Percentiles rank a stretch among this genome's conserved stretches.
These are phyloP conservation scores for Dothistroma pini DNA, from an alignment of 2,329 filamentous ascomycete species.

Conservation along the genomic window DNA sequence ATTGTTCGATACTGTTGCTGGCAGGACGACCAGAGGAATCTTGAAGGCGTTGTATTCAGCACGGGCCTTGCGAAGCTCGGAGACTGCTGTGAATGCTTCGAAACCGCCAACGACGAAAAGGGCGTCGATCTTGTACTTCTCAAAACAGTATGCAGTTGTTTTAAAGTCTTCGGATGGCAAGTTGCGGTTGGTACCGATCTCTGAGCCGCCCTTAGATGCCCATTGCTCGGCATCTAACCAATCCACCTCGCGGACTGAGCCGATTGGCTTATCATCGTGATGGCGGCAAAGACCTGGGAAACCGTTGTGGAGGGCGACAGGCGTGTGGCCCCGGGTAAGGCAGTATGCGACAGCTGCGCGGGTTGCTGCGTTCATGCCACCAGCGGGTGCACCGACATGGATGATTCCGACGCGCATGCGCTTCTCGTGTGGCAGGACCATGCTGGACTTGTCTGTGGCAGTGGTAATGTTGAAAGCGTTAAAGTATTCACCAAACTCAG, in stretches of 20 bases:
- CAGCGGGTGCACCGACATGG: conserved; percentile 92
- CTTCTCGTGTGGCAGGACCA: conserved; percentile 68
- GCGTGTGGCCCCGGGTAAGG: conserved; percentile 83
- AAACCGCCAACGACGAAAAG: conserved; percentile 89
- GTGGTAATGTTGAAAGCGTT: conserved; percentile 88
- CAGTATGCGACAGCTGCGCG: conserved; percentile 92
- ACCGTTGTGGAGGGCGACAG: conserved; percentile 90
- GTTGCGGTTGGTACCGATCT: conserved; percentile 96
- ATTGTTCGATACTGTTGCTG: conserved; percentile 98
- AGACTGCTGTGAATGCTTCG: conserved; percentile 90
- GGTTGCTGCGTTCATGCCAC: conserved; percentile 97
- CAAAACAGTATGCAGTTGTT: conserved; percentile 75
- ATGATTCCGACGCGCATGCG: conserved; percentile 93
- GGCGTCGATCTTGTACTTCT: conserved; percentile 83
- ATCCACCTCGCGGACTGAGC: conserved; percentile 77
- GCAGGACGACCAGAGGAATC: conserved; percentile 86
- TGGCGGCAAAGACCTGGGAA: conserved; percentile 93
- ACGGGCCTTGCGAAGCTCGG: conserved; percentile 78
- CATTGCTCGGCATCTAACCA: conserved; percentile 95
- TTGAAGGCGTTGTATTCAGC: conserved; percentile 77
- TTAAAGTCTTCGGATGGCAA: conserved; percentile 85
- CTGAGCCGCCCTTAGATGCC: conserved; percentile 94
- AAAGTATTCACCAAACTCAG: conserved; percentile 92
- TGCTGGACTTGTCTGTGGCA: conserved; percentile 67
- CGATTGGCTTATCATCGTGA: conserved; percentile 75